Percentiles rank a stretch among this genome's conserved stretches.
Evolutionary conservation across 306 rosid genomes (phyloP).

Genomic region (Cicer bijugum): DNA sequence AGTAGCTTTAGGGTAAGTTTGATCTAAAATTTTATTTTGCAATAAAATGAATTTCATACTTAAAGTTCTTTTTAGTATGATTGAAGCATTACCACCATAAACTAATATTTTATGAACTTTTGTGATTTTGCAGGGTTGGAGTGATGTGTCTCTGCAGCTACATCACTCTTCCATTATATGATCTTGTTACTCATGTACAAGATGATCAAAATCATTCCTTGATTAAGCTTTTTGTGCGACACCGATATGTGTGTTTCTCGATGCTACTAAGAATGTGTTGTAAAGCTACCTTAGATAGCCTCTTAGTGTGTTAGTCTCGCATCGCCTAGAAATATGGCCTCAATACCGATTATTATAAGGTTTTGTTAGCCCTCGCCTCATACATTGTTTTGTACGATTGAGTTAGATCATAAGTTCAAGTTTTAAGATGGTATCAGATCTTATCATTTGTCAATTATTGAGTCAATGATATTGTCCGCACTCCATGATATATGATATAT

Average conservation of each 20-base stretch:
- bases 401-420: not conserved
- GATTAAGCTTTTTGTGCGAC: not conserved
- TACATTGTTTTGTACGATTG: not conserved
- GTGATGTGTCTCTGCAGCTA: conserved; percentile 84
- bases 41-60: conserved; percentile 8
- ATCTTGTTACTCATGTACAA: conserved; percentile 90
- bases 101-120: conserved; percentile 31
- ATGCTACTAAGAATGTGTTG: conserved; percentile 2
- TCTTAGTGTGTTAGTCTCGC: not conserved
- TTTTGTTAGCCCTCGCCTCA: not conserved
- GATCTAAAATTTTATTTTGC: not conserved
- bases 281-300: not conserved
- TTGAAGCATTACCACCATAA: conserved; percentile 16
- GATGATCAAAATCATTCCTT: not conserved
- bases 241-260: not conserved
- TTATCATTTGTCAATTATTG: not conserved
- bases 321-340: too few relatives aligned
- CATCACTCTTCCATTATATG: conserved; percentile 87
- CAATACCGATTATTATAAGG: not conserved
- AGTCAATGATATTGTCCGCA: not conserved
- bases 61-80: not conserved
- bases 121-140: conserved; percentile 55
- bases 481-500: not conserved
- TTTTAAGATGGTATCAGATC: not conserved
- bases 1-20: conserved; percentile 75